phyloP scores from a whole-genome alignment of 768 basidiomycete species.

The Mycena amicta region DNA sequence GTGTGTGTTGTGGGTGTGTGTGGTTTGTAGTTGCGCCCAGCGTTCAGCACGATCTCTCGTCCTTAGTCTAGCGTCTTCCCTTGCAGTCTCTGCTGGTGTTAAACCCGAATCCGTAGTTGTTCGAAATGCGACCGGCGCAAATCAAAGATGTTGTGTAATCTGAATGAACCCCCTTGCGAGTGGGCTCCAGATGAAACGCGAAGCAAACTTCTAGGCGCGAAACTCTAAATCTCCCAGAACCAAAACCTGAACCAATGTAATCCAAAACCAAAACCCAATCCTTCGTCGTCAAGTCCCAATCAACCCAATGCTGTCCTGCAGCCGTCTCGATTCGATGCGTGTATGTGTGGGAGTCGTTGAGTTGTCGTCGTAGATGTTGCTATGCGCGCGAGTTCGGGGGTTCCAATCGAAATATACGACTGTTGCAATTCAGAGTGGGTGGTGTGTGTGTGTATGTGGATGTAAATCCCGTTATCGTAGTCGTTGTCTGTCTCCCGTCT shows the following conservation, averaged over 20 bases:
- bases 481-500: background rate
- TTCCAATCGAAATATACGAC: background rate
- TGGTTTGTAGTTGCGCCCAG: background rate
- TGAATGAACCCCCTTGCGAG: constrained; percentile 20
- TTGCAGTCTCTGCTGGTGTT: background rate
- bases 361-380: too few relatives aligned
- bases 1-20: background rate
- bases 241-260: too few relatives aligned
- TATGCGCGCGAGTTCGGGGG: background rate
- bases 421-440: background rate
- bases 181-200: constrained; percentile 19
- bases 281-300: too few relatives aligned
- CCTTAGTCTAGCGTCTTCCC: background rate
- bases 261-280: too few relatives aligned
- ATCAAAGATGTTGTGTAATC: constrained; percentile 6
- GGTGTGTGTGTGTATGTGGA: background rate
- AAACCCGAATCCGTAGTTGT: too few relatives aligned
- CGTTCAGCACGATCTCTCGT: background rate
- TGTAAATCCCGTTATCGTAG: background rate
- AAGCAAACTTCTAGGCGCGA: too few relatives aligned
- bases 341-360: too few relatives aligned
- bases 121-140: constrained; percentile 3
- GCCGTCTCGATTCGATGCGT: too few relatives aligned
- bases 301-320: too few relatives aligned
- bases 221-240: too few relatives aligned